phyloP scores from a whole-genome alignment of 345 rosid species.

The Citropsis articulata region DNA sequence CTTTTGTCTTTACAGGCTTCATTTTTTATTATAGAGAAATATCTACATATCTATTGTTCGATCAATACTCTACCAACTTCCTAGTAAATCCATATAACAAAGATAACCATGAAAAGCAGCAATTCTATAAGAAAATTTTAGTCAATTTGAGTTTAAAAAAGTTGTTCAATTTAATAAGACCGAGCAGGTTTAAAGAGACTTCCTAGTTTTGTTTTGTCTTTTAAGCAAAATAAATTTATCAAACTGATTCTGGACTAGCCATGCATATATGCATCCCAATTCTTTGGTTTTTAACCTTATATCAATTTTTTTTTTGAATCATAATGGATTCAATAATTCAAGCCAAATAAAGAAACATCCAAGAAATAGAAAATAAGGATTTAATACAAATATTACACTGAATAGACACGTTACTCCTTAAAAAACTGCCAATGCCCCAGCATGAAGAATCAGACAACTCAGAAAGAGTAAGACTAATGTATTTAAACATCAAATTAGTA shows the following conservation, averaged over 20 bases:
- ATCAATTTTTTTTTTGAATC: too few species aligned
- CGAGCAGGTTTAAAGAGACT: background rate
- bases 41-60: background rate
- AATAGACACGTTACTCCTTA: too few species aligned
- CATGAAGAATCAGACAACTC: too few species aligned
- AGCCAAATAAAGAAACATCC: too few species aligned
- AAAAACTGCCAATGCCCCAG: too few species aligned
- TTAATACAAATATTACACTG: too few species aligned
- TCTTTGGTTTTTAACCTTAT: too few species aligned
- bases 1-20: background rate
- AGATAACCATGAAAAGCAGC: background rate
- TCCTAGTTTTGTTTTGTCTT: background rate
- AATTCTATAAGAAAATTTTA: background rate
- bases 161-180: background rate
- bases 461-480: too few species aligned
- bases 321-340: too few species aligned
- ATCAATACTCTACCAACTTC: background rate
- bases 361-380: too few species aligned
- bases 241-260: background rate
- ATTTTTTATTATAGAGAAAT: background rate
- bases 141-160: background rate
- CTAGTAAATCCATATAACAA: background rate
- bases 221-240: background rate
- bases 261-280: background rate
- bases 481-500: too few species aligned